A percentile compares a stretch with the other conserved stretches of the same genome.
Evolutionary conservation across 1,284 basidiomycete species (phyloP).

Genomic region (Ustilago vetiveriae): DNA sequence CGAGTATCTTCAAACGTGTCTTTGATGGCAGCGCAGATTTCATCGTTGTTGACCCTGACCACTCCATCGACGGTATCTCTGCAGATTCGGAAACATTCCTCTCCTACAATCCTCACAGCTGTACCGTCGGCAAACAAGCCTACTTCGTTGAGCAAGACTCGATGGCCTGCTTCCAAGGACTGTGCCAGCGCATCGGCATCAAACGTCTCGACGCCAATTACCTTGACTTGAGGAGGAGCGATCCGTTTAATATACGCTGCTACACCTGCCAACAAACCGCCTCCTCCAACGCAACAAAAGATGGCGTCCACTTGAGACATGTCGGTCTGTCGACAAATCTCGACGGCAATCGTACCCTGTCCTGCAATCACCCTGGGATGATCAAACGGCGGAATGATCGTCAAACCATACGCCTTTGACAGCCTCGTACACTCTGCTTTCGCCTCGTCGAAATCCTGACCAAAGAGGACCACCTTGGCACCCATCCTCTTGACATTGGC

Average conservation of each 20-base stretch:
- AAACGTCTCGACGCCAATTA: conserved; percentile 92
- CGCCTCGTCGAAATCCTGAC: conserved; percentile 93
- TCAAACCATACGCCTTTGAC: conserved; percentile 78
- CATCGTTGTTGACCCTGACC: conserved; percentile 89
- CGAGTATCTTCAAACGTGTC: conserved; percentile 84
- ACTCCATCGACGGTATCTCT: conserved; percentile 84
- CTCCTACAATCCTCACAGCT: conserved; percentile 94
- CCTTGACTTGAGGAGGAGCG: conserved; percentile 81
- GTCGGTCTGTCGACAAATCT: conserved; percentile 72
- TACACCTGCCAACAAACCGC: conserved; percentile 88
- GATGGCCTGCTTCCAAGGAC: conserved; percentile 74
- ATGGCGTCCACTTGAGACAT: conserved; percentile 77
- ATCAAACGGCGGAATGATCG: conserved; percentile 96
- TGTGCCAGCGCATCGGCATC: conserved; percentile 93
- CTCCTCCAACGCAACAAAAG: conserved; percentile 91
- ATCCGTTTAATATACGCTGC: conserved; percentile 93
- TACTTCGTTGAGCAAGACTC: conserved; percentile 86
- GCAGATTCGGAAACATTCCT: conserved; percentile 93
- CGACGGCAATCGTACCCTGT: conserved; percentile 93
- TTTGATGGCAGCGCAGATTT: conserved; percentile 98
- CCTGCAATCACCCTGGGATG: conserved; percentile 96
- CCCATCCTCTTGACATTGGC: conserved; percentile 90
- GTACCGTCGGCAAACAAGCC: conserved; percentile 99
- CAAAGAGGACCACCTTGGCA: conserved; percentile 91
- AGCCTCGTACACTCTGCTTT: conserved; percentile 92